Base-by-base conservation (phyloP, 805 yeast genomes). In the Candida anglica region DNA sequence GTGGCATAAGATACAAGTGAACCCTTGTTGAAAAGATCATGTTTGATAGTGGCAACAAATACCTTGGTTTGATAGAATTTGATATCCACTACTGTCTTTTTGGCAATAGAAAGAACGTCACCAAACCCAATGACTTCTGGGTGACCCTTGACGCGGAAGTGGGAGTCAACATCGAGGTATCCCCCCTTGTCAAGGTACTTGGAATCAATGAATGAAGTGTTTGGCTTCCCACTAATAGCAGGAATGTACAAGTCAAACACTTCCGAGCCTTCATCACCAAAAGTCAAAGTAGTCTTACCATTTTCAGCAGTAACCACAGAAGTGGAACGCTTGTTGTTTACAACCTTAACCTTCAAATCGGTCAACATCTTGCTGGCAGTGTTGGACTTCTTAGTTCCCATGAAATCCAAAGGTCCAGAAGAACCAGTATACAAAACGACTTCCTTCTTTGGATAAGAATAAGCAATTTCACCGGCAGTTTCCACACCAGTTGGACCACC, bases 401-500 rank as follows among this genome's bases (percentile, higher is more conserved):
- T 37, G 1, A 18, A 25, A 14, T 28, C 19, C 35, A 47, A 36
- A 4, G 58, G 56, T 16, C 35, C 44, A 21, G 32, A 11, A 23
- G 49, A 16, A 21, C 59, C 60, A 11, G 62, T 48, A 41, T 48
- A 55, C 26, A 61, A 42, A 10, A 52, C 48, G 15, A 61, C 56
- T 8, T 47, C 27, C 14, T 34, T 30, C 5, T 33, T 32, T 9
- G 48, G 44, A 28, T 33, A 50, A 10, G 26, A 33, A 14, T 21
- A 37, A 3, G 56, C 67, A 20, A 65, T 43, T 34, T 65, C 72
- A 8, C 64, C 67, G 6, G 66, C 58, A 9, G 48, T 28, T 38
- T 66, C 71, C 8, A 63, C 66, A 4, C 67, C 68, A 11, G 67
- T 56, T 15, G 56, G 38, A n/a, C 67, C 68, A 14, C 60, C 69